phyloP scores from a whole-genome alignment of 805 yeast genomes.

The Nakazawaea siamensis region DNA sequence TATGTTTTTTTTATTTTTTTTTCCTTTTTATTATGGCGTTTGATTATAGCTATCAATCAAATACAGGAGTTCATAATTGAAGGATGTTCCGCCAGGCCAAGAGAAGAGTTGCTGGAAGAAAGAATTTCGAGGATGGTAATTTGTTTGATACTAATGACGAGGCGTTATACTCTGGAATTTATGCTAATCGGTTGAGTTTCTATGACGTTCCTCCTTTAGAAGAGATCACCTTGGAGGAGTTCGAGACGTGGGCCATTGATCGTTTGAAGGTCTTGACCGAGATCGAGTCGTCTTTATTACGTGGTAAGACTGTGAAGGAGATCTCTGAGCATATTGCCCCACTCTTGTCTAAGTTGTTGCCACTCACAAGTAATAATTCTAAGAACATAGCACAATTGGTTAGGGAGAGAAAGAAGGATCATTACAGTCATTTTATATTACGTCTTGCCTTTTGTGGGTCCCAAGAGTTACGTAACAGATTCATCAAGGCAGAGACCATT shows the following conservation, averaged over 20 bases:
- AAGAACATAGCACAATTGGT: conserved; percentile 28
- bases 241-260: conserved; percentile 94
- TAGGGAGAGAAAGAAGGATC: conserved; percentile 77
- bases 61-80: background rate
- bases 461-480: conserved; percentile 75
- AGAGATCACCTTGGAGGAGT: conserved; percentile 86
- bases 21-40: background rate
- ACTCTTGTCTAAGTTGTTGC: conserved; percentile 53
- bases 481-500: conserved; percentile 65
- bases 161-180: conserved; percentile 27
- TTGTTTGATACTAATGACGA: conserved; percentile 25
- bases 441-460: conserved; percentile 85
- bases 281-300: conserved; percentile 64
- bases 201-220: conserved; percentile 71
- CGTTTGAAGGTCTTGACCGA: conserved; percentile 76
- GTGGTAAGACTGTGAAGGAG: conserved; percentile 59
- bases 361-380: conserved; percentile 41
- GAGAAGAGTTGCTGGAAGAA: conserved; percentile 66
- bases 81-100: conserved; percentile 66
- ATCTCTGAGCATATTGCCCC: conserved; percentile 61
- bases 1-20: background rate
- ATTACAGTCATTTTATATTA: conserved; percentile 83
- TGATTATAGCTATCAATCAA: background rate
- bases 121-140: conserved; percentile 41
- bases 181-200: conserved; percentile 61